A percentile compares a stretch with the other conserved stretches of the same genome.
phyloP scores from a whole-genome alignment of 257 asterid genomes.

The Solanum sejunctum region DNA sequence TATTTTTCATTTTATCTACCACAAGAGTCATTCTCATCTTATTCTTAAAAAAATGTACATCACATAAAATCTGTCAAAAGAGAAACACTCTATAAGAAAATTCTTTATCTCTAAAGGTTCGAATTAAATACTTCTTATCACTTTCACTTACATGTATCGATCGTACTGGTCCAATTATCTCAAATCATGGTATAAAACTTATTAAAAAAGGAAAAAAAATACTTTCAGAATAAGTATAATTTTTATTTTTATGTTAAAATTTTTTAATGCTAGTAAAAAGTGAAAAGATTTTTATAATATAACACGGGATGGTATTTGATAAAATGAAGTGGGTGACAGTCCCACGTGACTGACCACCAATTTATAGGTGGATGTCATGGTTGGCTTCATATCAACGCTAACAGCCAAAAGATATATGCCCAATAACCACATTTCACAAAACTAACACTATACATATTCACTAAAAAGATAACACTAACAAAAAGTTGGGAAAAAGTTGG shows the following conservation, averaged over 20 bases:
- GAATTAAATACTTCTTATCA: neutral
- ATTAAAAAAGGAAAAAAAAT: neutral
- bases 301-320: neutral
- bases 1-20: neutral
- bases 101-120: neutral
- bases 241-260: too few relatives aligned
- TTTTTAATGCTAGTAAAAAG: too few relatives aligned
- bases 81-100: neutral
- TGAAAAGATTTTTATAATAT: neutral
- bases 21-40: neutral
- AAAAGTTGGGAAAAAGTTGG: slow-evolving; percentile 19
- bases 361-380: slow-evolving; percentile 54
- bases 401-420: slow-evolving; percentile 45
- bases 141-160: neutral
- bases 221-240: too few relatives aligned
- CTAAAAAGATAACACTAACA: slow-evolving; percentile 20
- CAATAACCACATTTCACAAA: neutral
- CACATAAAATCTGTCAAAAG: neutral
- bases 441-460: slow-evolving; percentile 6
- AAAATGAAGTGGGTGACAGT: slow-evolving; percentile 29
- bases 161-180: neutral
- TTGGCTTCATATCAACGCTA: slow-evolving; percentile 94
- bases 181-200: neutral
- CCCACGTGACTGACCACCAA: slow-evolving; percentile 52
- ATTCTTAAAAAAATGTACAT: neutral